Evolutionary conservation across 768 basidiomycete genomes (phyloP).

Genomic region (Cyclocybe cylindracea): DNA sequence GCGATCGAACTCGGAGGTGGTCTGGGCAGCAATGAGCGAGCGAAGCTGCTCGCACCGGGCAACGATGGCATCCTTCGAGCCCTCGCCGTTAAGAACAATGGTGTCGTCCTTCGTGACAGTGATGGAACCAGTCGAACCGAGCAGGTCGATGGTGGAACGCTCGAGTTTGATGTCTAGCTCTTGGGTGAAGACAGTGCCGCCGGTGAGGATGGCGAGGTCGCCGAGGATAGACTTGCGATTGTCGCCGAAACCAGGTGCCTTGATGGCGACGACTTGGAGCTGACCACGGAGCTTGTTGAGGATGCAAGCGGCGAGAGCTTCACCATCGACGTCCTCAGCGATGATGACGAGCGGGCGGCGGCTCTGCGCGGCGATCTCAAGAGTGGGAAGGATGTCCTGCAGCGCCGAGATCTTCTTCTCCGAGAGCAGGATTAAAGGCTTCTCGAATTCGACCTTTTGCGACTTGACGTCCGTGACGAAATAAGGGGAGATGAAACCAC

Average conservation of each 20-base stretch:
- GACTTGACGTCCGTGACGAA: conserved; percentile 98
- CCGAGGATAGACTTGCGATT: conserved; percentile 99
- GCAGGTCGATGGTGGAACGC: conserved; percentile 82
- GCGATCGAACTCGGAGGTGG: conserved; percentile 92
- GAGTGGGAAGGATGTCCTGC: conserved; percentile 92
- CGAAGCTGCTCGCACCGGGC: conserved; percentile 97
- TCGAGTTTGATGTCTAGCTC: conserved; percentile 98
- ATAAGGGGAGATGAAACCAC: conserved; percentile 97
- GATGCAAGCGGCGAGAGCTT: conserved; percentile 96
- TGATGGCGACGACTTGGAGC: conserved; percentile 90
- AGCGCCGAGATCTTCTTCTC: conserved; percentile 98
- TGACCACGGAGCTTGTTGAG: conserved; percentile 99
- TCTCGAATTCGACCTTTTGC: conserved; percentile 96
- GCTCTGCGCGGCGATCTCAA: conserved; percentile 78
- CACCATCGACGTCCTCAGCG: conserved; percentile 97
- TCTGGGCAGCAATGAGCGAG: conserved; percentile 72
- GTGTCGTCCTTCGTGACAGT: conserved; percentile 99
- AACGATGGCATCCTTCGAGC: conserved; percentile 85
- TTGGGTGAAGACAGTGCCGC: conserved; percentile 96
- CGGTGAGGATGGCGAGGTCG: conserved; percentile 95
- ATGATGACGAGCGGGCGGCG: conserved; percentile 94
- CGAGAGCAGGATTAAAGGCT: conserved; percentile 88
- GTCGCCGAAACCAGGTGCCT: conserved; percentile 98
- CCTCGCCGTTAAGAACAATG: conserved; percentile 92
- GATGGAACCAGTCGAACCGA: conserved; percentile 88